Evolutionary conservation across 768 basidiomycete species (phyloP).

Genomic region (Tephrocybe rancida): DNA sequence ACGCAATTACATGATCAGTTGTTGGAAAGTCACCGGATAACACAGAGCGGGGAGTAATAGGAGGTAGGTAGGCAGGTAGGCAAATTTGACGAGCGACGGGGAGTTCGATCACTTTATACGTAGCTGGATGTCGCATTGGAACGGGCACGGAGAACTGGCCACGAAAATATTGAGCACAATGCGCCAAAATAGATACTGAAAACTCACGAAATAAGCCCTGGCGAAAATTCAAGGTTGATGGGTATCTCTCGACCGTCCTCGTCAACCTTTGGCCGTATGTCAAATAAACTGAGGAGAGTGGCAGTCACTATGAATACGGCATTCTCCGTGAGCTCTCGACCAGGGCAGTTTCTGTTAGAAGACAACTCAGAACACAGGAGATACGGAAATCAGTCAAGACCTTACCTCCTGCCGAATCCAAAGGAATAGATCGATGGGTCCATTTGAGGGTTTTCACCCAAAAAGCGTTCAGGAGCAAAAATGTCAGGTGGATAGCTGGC

Average conservation of each 20-base stretch:
- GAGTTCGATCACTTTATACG: too few species aligned
- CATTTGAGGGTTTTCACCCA: background rate
- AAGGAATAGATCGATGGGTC: background rate
- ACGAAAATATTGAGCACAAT: too few species aligned
- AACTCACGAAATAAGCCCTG: background rate
- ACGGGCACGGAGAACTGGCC: too few species aligned
- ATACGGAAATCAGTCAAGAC: background rate
- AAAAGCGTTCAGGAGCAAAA: constrained; percentile 1
- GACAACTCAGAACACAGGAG: background rate
- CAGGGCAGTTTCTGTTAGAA: background rate
- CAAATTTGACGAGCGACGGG: too few species aligned
- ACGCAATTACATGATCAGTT: too few species aligned
- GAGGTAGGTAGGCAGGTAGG: too few species aligned
- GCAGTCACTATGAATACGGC: background rate
- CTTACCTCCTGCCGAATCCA: background rate
- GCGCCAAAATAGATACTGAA: background rate
- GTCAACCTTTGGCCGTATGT: background rate
- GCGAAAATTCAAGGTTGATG: background rate
- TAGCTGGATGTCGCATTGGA: too few species aligned
- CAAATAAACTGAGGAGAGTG: background rate
- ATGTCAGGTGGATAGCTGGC: background rate
- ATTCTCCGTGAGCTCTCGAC: background rate
- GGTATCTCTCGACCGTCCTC: background rate
- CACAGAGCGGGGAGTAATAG: too few species aligned
- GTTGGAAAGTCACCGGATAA: too few species aligned